A percentile compares a stretch with the other conserved stretches of the same genome.
These are phyloP conservation scores for Diaporthe caulivora DNA, from an alignment of 2,329 filamentous ascomycete genomes.

Conservation along the genomic window DNA sequence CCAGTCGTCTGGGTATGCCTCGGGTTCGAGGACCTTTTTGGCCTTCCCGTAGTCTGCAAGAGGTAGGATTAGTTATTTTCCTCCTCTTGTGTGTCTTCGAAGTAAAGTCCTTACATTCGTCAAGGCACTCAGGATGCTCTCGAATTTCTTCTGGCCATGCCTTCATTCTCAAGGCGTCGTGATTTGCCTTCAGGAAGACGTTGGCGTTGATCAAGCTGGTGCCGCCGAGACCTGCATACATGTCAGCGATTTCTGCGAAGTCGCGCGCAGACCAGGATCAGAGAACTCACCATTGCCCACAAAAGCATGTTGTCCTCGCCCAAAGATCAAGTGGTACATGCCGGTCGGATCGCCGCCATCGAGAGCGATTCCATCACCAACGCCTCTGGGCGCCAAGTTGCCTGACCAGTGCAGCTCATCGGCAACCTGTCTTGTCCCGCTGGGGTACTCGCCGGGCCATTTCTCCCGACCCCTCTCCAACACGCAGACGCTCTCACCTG, in stretches of 20 bases:
- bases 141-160: constrained; percentile 72
- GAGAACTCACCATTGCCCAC: constrained; percentile 65
- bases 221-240: constrained; percentile 67
- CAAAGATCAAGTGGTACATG: constrained; percentile 73
- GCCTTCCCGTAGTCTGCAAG: constrained; percentile 68
- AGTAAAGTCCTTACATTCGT: constrained; percentile 58
- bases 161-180: constrained; percentile 63
- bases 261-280: neutral
- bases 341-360: constrained; percentile 67
- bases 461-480: constrained; percentile 74
- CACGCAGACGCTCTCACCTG: constrained; percentile 71
- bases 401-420: constrained; percentile 70
- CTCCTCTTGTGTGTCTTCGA: neutral
- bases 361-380: constrained; percentile 55
- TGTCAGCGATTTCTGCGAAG: neutral
- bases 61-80: neutral
- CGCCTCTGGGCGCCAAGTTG: constrained; percentile 57
- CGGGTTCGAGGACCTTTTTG: constrained; percentile 68
- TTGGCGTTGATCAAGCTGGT: constrained; percentile 77
- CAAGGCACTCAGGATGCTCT: constrained; percentile 54
- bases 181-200: constrained; percentile 72
- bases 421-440: constrained; percentile 57
- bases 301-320: constrained; percentile 73
- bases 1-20: constrained; percentile 68
- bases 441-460: constrained; percentile 76